Base-by-base conservation (phyloP, 1,284 basidiomycete genomes). In the Malassezia psittaci region DNA sequence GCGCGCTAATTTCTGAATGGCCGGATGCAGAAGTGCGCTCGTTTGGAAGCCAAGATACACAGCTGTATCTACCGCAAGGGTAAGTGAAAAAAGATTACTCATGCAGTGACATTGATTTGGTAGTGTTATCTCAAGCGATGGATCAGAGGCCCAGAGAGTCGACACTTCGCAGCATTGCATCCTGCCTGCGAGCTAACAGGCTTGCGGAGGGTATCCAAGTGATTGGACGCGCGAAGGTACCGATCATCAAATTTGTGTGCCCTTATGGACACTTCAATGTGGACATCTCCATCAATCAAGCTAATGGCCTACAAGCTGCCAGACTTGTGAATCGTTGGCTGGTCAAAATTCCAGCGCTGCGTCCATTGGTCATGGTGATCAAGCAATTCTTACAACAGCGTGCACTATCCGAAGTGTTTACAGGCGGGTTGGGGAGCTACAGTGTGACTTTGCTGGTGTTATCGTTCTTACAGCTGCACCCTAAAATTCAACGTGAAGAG, bases 331-430 rank as follows among this genome's bases (percentile, higher is more conserved):
- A 85, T 55, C 82, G 83, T 3, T 91, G 90, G 74, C 78, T 94
- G 29, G 77, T 79, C 42, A 79, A 85, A 50, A 79, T 89, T 69
- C 83, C 83, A 32, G 88, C 87, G 0, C 77, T 93, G 11, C 83
- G 86, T 29, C 70, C 70, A 1, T 57, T 74, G n/a, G 63, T 72
- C 43, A 78, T 96, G 69, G 82, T 93, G 59, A 83, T 87, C 67
- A 98, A 98, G 77, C 82, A 85, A 5, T 93, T 96, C 75, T 80
- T 98, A 53, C 82, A 81, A 62, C 89, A 96, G 72, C 80, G 93
- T 37, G 84, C 83, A 24, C 88, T 96, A 88, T 96, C 96, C 75
- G 93, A 98, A 76, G 93, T 96, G 12, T 96, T 85, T 75, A 88
- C 86, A 0, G 93, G 94, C 10, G 93, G 94, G 0, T 76, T 99